Base-by-base conservation (phyloP, 768 basidiomycete species). In the Rhodotorula paludigena region DNA sequence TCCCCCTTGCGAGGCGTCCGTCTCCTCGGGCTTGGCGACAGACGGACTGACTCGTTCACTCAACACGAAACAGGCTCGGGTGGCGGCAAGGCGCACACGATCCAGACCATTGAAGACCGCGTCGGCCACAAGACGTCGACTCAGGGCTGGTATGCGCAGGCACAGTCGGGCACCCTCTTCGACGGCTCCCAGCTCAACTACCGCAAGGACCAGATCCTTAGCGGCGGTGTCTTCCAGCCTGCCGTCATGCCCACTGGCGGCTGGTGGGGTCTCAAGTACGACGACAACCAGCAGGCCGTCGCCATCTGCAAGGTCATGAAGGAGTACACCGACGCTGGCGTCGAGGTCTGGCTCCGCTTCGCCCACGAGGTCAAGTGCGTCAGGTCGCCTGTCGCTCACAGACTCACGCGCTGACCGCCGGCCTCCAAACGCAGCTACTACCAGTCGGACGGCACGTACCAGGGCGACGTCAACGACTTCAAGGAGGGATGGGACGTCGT, bases 301-400 rank as follows among this genome's bases (percentile, higher is more conserved):
- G 65, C 64, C 44, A 58, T 58, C 44, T 58, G 57, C 57, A 58
- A 45, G 33, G 73, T 73, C 62, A 73, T 76, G 73, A 76, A 76
- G 68, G 45, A 74, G 64, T 76, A 73, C 72, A 73, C 71, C 49
- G 75, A 76, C 64, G 47, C 64, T n/a, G 75, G 75, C 32, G 58
- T 76, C 64, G 73, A 74, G 60, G 75, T 76, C 60, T 74, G 75
- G 73, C 73, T 76, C 30, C 75, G 75, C n/a, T 74, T 76, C 57
- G 74, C 62, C 9, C 72, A 75, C 64, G 74, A 73, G 53, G 66
- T 54, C 58, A 64, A 59, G 53, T 55, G 38, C 8, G 53, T 55
- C 18, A 8, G 14, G 1, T 3, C 15, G 2, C 28, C 32, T 33
- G 16, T 33, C 33, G 8, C 11, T 28, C 21, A n/a, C 36, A 3